A percentile compares a stretch with the other conserved stretches of the same genome.
These are phyloP conservation scores for Fusarium humuli DNA, from an alignment of 2,329 filamentous ascomycete species.

Conservation along the genomic window DNA sequence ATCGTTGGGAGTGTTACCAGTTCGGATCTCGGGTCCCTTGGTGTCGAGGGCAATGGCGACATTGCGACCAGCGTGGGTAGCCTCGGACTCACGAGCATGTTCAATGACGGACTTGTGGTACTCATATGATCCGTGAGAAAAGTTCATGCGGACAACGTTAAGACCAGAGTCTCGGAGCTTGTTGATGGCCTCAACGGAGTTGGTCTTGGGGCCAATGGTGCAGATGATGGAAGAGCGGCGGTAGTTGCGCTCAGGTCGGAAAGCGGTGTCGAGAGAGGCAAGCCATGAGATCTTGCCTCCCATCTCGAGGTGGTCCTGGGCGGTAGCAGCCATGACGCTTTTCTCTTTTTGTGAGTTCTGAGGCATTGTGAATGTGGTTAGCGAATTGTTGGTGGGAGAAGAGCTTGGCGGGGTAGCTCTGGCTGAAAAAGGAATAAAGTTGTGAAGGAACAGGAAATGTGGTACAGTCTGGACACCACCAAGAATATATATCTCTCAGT, in stretches of 20 bases:
- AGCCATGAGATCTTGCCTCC: slow-evolving; percentile 77
- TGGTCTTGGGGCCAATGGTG: slow-evolving; percentile 99
- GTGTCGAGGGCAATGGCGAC: slow-evolving; percentile 92
- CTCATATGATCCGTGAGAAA: slow-evolving; percentile 83
- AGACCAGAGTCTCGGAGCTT: slow-evolving; percentile 89
- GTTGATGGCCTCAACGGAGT: slow-evolving; percentile 97
- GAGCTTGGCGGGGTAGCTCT: slow-evolving; percentile 42
- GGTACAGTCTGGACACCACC: slow-evolving; percentile 22
- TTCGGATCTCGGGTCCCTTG: slow-evolving; percentile 72
- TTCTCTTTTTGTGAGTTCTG: slow-evolving; percentile 49
- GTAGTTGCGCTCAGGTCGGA: slow-evolving; percentile 87
- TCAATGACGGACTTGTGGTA: slow-evolving; percentile 99
- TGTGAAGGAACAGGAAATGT: slow-evolving; percentile 20
- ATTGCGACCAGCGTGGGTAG: slow-evolving; percentile 80
- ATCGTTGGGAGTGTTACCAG: slow-evolving; percentile 79
- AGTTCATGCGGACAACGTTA: slow-evolving; percentile 99
- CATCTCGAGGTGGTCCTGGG: slow-evolving; percentile 87
- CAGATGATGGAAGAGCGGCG: slow-evolving; percentile 98
- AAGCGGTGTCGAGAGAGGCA: slow-evolving; percentile 85
- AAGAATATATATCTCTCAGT: slow-evolving; percentile 39
- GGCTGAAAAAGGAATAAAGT: slow-evolving; percentile 24
- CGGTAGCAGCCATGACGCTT: slow-evolving; percentile 69
- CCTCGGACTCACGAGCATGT: slow-evolving; percentile 89
- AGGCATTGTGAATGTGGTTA: slow-evolving; percentile 50
- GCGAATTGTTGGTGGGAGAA: slow-evolving; percentile 21